phyloP scores from a whole-genome alignment of 441 rosid species.

The Codiaeum variegatum region DNA sequence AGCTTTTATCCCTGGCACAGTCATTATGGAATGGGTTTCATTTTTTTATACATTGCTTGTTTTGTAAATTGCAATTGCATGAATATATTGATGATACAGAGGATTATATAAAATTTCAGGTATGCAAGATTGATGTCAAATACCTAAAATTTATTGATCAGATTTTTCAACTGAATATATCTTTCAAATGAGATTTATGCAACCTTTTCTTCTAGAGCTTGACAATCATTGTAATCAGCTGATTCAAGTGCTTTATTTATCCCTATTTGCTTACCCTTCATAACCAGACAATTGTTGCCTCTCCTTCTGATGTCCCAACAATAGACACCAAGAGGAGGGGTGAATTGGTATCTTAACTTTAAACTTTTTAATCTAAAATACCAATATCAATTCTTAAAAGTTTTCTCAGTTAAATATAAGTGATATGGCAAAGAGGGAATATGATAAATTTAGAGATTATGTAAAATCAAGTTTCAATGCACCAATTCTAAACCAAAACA shows the following conservation, averaged over 20 bases:
- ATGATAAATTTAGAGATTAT: no score
- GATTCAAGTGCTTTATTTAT: conserved; percentile 61
- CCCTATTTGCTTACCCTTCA: neutral
- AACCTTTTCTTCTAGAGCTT: conserved; percentile 50
- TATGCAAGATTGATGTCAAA: conserved; percentile 21
- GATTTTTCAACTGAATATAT: neutral
- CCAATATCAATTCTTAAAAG: no score
- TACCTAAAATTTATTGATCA: neutral
- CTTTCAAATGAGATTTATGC: neutral
- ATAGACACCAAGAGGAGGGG: no score
- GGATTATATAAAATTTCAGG: conserved; percentile 98
- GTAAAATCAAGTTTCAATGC: no score
- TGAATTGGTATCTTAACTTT: no score
- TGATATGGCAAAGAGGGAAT: no score
- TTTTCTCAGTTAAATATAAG: no score
- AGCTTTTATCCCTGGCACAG: neutral
- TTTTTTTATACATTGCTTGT: conserved; percentile 13
- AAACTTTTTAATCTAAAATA: no score
- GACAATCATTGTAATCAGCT: conserved; percentile 98
- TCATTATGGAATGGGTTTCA: neutral
- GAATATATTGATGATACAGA: conserved; percentile 96
- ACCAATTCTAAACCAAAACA: no score
- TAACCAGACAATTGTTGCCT: neutral
- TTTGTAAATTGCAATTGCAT: conserved; percentile 57
- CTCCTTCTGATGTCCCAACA: no score